These are phyloP conservation scores for Phytophthora europaea DNA, from an alignment of 352 stramenopile species.

Conservation along the genomic window DNA sequence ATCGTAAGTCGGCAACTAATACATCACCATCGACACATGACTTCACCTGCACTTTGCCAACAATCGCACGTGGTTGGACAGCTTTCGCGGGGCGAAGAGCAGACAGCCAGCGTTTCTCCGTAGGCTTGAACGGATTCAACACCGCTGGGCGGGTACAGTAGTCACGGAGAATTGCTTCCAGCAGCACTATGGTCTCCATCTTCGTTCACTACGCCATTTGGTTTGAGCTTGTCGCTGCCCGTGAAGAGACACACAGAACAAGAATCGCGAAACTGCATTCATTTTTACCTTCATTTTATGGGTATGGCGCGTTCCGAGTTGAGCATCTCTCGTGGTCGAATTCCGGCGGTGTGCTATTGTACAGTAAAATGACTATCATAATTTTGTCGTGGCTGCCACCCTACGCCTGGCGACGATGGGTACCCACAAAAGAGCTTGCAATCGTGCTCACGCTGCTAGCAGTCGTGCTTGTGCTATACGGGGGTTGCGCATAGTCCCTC, in stretches of 20 bases:
- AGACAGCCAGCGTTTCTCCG: conserved; percentile 28
- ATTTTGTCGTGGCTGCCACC: not conserved
- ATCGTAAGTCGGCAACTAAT: not conserved
- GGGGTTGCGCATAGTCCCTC: conserved; percentile 38
- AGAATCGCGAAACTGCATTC: conserved; percentile 35
- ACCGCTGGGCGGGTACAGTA: conserved; percentile 25
- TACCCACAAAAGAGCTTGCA: conserved; percentile 23
- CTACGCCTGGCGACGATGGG: conserved; percentile 30
- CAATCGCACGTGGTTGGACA: conserved; percentile 1
- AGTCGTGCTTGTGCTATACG: conserved; percentile 41
- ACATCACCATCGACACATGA: not conserved
- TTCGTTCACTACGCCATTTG: conserved; percentile 7
- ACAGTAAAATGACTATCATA: conserved; percentile 38
- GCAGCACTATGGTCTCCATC: conserved; percentile 36
- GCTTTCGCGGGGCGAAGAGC: conserved; percentile 22
- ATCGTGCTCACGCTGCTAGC: conserved; percentile 42
- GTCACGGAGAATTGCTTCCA: conserved; percentile 44
- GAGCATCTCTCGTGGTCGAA: not conserved
- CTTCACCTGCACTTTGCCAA: conserved; percentile 37
- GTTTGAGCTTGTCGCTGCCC: not conserved
- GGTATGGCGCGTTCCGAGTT: conserved; percentile 8
- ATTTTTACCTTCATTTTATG: conserved; percentile 41
- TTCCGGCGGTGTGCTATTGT: conserved; percentile 22
- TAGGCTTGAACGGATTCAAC: conserved; percentile 42
- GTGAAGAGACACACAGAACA: conserved; percentile 28